Evolutionary conservation across 2,329 filamentous ascomycete genomes (phyloP).

Genomic region (Xylariaceae sp.): DNA sequence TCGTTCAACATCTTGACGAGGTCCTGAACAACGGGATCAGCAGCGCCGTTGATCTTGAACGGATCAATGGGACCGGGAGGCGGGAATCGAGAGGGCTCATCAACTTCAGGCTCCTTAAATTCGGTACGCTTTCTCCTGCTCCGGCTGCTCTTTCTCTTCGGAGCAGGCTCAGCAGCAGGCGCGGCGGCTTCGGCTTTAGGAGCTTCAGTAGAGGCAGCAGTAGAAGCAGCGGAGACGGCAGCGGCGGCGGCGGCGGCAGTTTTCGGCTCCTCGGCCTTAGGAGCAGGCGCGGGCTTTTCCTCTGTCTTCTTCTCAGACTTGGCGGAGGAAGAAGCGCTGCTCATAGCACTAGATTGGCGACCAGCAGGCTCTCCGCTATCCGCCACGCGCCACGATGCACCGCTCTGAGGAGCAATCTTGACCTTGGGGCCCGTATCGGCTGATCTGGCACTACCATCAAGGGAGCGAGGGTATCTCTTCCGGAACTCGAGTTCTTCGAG

Average conservation of each 20-base stretch:
- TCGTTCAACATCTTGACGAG: constrained; percentile 94
- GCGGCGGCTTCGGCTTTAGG: constrained; percentile 31
- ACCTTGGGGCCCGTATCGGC: constrained; percentile 65
- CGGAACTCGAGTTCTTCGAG: constrained; percentile 93
- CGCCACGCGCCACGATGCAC: constrained; percentile 61
- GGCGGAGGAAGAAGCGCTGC: constrained; percentile 26
- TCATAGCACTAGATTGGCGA: constrained; percentile 29
- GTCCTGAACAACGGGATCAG: constrained; percentile 86
- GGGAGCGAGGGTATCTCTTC: constrained; percentile 66
- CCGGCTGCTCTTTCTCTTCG: constrained; percentile 5
- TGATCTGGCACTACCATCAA: constrained; percentile 46
- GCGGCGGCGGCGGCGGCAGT: constrained; percentile 25
- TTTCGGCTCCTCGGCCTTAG: constrained; percentile 15
- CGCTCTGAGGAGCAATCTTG: constrained; percentile 80
- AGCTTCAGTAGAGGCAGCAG: too few species aligned
- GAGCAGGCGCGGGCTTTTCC: constrained; percentile 11
- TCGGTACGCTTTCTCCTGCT: constrained; percentile 27
- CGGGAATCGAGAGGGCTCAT: constrained; percentile 61
- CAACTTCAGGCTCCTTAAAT: constrained; percentile 57
- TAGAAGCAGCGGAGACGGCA: constrained; percentile 25
- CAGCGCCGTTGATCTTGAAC: constrained; percentile 67
- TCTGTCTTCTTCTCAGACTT: constrained; percentile 18
- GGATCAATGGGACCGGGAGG: constrained; percentile 72
- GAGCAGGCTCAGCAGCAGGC: constrained; percentile 25
- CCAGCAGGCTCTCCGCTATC: constrained; percentile 27